Conservation (phyloP, 768 basidiomycete genomes). For the Podaxis sp. region DNA sequence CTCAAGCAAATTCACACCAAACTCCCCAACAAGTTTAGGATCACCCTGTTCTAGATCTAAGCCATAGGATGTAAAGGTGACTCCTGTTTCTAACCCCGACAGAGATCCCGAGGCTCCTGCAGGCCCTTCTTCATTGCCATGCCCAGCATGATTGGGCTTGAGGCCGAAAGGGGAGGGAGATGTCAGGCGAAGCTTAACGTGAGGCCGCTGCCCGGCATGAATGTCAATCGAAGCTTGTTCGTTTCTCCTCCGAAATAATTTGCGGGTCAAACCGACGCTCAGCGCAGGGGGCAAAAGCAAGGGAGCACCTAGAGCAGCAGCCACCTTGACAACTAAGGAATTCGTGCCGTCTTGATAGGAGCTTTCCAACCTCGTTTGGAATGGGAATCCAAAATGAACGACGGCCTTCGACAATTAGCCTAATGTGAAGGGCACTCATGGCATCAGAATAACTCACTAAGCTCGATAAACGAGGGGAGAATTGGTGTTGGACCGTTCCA, state of each 20-base stretch:
- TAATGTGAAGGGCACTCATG: neutral
- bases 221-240: slow-evolving; percentile 45
- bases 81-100: slow-evolving; percentile 27
- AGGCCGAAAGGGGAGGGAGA: slow-evolving; percentile 55
- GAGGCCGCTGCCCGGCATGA: slow-evolving; percentile 23
- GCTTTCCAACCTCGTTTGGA: slow-evolving; percentile 37
- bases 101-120: neutral
- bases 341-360: slow-evolving; percentile 52
- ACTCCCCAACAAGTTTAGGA: slow-evolving; percentile 50
- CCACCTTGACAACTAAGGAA: slow-evolving; percentile 36
- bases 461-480: slow-evolving; percentile 60
- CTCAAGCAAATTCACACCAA: slow-evolving; percentile 51
- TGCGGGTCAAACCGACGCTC: slow-evolving; percentile 42
- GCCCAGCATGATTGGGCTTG: slow-evolving; percentile 40
- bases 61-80: slow-evolving; percentile 34
- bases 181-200: slow-evolving; percentile 33
- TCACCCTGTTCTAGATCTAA: slow-evolving; percentile 10
- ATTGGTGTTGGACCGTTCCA: slow-evolving; percentile 76
- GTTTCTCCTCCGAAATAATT: slow-evolving; percentile 44
- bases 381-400: slow-evolving; percentile 38
- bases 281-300: slow-evolving; percentile 34
- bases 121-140: slow-evolving; percentile 44
- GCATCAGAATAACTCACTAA: slow-evolving; percentile 33
- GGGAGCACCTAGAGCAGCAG: slow-evolving; percentile 31
- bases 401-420: slow-evolving; percentile 30